Conservation (phyloP, 371 early-diverging fungal species). For the Smittium mucronatum region DNA sequence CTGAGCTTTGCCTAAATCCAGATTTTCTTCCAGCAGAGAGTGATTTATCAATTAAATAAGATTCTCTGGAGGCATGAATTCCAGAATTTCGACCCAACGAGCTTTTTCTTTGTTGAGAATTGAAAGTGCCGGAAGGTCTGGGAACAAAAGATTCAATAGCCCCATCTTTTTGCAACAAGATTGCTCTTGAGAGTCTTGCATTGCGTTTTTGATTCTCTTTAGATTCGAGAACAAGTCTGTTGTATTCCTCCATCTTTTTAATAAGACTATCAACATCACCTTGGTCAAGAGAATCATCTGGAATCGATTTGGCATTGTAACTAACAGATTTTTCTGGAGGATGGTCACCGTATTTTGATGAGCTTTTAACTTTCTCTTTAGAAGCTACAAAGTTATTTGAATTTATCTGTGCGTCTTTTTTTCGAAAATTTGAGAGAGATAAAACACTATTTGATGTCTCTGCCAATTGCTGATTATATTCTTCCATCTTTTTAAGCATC, state of each 20-base stretch:
- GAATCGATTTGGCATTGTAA: not conserved
- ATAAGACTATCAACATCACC: not conserved
- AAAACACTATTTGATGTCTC: slow-evolving; percentile 5
- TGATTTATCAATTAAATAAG: not conserved
- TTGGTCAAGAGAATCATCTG: not conserved
- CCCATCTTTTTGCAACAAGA: slow-evolving; percentile 6
- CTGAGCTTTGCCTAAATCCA: not conserved
- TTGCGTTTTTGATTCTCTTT: not conserved
- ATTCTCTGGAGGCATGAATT: not conserved
- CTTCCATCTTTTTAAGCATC: slow-evolving; percentile 25
- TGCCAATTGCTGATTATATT: slow-evolving; percentile 25
- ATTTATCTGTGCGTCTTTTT: not conserved
- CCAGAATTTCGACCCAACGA: too few relatives aligned
- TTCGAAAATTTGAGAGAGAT: not conserved
- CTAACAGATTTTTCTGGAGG: not conserved
- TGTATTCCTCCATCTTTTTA: slow-evolving; percentile 10
- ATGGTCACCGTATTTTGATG: not conserved
- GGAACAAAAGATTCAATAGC: slow-evolving; percentile 8
- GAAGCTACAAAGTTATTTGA: too few relatives aligned
- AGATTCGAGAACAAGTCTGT: slow-evolving; percentile 11
- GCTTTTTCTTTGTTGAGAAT: too few relatives aligned
- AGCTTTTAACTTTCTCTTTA: not conserved
- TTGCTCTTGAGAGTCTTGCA: slow-evolving; percentile 7
- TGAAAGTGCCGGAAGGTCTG: not conserved
- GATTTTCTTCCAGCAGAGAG: not conserved